Percentiles rank a stretch among this genome's conserved stretches.
phyloP scores from a whole-genome alignment of 2,329 filamentous ascomycete genomes.

The Cadophora malorum region DNA sequence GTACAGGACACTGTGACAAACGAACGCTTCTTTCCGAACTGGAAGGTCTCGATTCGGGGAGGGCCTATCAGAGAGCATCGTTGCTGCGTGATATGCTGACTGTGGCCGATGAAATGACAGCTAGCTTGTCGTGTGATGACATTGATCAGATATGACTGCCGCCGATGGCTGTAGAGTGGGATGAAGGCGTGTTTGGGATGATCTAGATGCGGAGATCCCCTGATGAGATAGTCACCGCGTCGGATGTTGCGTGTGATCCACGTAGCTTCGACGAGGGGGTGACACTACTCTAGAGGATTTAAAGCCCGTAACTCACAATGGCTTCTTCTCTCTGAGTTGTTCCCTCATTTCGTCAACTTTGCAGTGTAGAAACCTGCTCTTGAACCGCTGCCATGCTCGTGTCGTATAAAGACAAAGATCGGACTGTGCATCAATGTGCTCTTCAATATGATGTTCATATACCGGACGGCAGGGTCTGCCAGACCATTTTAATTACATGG shows the following conservation, averaged over 20 bases:
- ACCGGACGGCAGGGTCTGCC: neutral
- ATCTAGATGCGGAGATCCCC: neutral
- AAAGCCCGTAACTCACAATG: too few species aligned
- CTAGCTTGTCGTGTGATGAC: conserved; percentile 1
- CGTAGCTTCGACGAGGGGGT: too few species aligned
- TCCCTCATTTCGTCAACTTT: neutral
- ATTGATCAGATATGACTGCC: neutral
- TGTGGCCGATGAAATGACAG: neutral
- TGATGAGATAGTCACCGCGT: neutral
- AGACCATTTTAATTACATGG: conserved; percentile 9
- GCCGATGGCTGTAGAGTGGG: neutral
- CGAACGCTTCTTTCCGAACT: neutral
- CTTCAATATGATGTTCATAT: neutral
- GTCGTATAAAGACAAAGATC: neutral
- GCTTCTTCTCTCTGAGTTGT: neutral
- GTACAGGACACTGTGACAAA: neutral
- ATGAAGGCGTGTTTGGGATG: neutral
- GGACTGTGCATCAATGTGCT: neutral
- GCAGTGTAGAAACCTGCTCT: neutral
- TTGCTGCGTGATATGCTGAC: conserved; percentile 6
- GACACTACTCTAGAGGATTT: too few species aligned
- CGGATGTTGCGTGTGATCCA: neutral
- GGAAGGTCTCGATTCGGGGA: neutral
- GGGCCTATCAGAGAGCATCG: neutral
- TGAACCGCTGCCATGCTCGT: neutral